Percentiles rank a stretch among this genome's conserved stretches.
phyloP scores from a whole-genome alignment of 1,139 yeast genomes.

The Lodderomyces metapsilosis region DNA sequence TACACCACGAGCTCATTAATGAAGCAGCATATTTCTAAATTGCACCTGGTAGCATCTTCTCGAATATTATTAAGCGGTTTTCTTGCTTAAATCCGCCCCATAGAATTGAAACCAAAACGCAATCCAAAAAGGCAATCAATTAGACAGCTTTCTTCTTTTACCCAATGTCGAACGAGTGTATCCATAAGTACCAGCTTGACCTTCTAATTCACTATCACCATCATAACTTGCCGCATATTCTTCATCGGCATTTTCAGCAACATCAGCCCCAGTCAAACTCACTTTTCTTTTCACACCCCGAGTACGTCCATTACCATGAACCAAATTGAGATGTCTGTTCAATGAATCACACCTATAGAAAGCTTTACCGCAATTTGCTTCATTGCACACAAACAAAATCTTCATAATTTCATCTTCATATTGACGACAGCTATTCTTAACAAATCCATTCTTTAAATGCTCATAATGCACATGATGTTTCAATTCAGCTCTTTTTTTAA shows the following conservation, averaged over 20 bases:
- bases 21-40: no score
- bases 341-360: slow-evolving; percentile 60
- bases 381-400: slow-evolving; percentile 18
- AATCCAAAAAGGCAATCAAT: background rate
- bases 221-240: background rate
- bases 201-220: background rate
- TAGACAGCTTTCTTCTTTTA: background rate
- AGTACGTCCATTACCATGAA: slow-evolving; percentile 29
- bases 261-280: background rate
- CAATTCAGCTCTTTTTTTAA: slow-evolving; percentile 58
- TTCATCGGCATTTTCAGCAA: background rate
- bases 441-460: slow-evolving; percentile 32
- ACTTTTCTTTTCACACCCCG: slow-evolving; percentile 2
- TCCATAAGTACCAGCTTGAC: background rate
- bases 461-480: slow-evolving; percentile 60
- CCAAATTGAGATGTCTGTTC: slow-evolving; percentile 52
- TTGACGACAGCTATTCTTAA: slow-evolving; percentile 17
- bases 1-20: no score
- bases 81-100: background rate
- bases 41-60: background rate
- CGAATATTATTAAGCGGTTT: background rate
- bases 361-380: slow-evolving; percentile 44
- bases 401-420: slow-evolving; percentile 14
- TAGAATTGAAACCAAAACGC: background rate
- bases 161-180: background rate